A percentile compares a stretch with the other conserved stretches of the same genome.
Conservation (phyloP, 2,329 filamentous ascomycete genomes). For the Zasmidium citrigriseum region DNA sequence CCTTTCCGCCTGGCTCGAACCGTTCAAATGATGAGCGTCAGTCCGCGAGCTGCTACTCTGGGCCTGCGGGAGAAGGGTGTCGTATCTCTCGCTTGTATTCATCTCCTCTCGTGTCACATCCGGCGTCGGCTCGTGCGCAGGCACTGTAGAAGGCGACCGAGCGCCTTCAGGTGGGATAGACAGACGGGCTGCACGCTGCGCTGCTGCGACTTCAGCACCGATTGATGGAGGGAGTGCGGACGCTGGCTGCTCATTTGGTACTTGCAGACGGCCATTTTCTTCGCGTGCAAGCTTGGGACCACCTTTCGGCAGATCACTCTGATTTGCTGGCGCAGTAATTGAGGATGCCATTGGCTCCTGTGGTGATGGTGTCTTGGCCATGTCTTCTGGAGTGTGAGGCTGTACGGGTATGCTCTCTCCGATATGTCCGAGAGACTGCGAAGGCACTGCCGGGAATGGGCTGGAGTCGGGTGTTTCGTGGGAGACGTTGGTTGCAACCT, state of each 20-base stretch:
- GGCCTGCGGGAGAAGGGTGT: constrained; percentile 34
- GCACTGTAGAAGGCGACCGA: constrained; percentile 37
- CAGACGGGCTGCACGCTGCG: constrained; percentile 15
- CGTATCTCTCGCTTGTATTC: constrained; percentile 36
- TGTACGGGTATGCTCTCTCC: too few species aligned
- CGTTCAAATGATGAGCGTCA: constrained; percentile 1
- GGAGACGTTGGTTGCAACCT: too few species aligned
- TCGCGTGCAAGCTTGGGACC: too few species aligned
- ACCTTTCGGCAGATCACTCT: too few species aligned
- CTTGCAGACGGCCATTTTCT: background rate
- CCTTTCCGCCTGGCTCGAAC: background rate
- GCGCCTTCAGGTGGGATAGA: constrained; percentile 17
- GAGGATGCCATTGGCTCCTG: background rate
- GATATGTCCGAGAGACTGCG: constrained; percentile 20
- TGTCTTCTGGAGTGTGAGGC: constrained; percentile 22
- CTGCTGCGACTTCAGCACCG: constrained; percentile 21
- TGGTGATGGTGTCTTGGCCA: background rate
- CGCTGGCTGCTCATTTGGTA: constrained; percentile 14
- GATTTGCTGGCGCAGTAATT: background rate
- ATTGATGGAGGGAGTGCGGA: constrained; percentile 26
- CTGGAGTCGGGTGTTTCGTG: constrained; percentile 13
- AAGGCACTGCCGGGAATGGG: constrained; percentile 27
- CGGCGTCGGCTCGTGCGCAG: constrained; percentile 28
- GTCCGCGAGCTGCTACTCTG: constrained; percentile 8
- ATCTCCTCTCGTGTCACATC: constrained; percentile 33